Conservation (phyloP, 768 basidiomycete genomes). For the Suillus spraguei region DNA sequence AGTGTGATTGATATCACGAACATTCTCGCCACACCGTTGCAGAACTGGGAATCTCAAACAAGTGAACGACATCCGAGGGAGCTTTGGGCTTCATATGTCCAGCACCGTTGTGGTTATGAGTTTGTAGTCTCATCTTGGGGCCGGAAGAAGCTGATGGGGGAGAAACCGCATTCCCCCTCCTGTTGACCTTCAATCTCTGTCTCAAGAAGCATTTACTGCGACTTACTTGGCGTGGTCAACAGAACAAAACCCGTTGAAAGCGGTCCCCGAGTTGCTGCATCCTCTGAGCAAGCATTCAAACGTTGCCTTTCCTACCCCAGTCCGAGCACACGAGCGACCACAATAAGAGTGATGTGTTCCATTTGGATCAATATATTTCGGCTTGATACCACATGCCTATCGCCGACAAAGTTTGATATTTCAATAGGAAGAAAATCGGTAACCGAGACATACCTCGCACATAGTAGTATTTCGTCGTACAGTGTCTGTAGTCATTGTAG, state of each 20-base stretch:
- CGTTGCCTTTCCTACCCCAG: slow-evolving; percentile 38
- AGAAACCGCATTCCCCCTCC: not conserved
- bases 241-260: slow-evolving; percentile 58
- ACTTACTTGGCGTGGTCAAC: slow-evolving; percentile 59
- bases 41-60: slow-evolving; percentile 51
- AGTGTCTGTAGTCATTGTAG: slow-evolving; percentile 7
- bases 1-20: slow-evolving; percentile 34
- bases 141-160: not conserved
- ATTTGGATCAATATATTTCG: slow-evolving; percentile 61
- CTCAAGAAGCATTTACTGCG: not conserved
- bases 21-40: slow-evolving; percentile 54
- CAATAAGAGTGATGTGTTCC: slow-evolving; percentile 62
- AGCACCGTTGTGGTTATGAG: not conserved
- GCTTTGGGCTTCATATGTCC: not conserved
- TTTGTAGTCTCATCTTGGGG: not conserved
- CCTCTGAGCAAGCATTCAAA: slow-evolving; percentile 50
- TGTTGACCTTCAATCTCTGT: not conserved
- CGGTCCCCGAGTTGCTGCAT: slow-evolving; percentile 53
- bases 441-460: slow-evolving; percentile 27
- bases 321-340: slow-evolving; percentile 61
- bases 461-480: slow-evolving; percentile 14
- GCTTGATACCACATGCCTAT: slow-evolving; percentile 60
- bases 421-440: not conserved
- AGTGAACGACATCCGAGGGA: slow-evolving; percentile 38
- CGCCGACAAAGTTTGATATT: not conserved